Base-by-base conservation (phyloP, 257 asterid species). In the Osmanthus fragrans region DNA sequence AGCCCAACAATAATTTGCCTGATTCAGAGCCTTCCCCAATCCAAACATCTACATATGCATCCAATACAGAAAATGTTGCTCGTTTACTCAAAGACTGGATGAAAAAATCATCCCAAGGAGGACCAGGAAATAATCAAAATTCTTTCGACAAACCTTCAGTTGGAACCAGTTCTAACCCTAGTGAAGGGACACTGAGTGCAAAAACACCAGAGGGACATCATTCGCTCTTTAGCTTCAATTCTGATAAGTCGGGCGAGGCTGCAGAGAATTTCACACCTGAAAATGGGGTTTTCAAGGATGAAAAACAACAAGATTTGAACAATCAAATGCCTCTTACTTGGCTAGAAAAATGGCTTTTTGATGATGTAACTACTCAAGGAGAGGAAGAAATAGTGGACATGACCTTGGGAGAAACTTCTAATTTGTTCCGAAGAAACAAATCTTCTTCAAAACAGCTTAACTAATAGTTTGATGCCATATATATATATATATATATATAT, bases 331-430 rank as follows among this genome's bases (percentile, higher is more conserved):
- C 96, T 79, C 79, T 93, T 12, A 85, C 87, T 49, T 79, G 85
- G 78, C 82, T 93, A 73, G 98, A 93, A 90, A 92, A 91, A 60
- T 93, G 98, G 98, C 84, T 93, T 21, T 82, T 91, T 74, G 97
- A 90, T 72, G 97, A 92, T 10, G 86, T 88, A 3, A 86, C 88
- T 4, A 84, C 83, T 67, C 92, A 88, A 71, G 89, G 88, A 74
- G 90, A 79, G 3, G 90, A 80, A 79, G 93, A 89, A 76, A 84
- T 90, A 77, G 86, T 89, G 88, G 87, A 87, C 75, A 82, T 89
- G 87, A 77, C 90, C 7, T 73, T 89, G 58, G 87, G 82, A 68
- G 97, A 76, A 81, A 91, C 94, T 89, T 88, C 90, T 83, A 85
- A 85, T 84, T 88, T 93, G 93, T 91, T 88, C 89, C 88, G 88